Base-by-base conservation (phyloP, 116 monocot species). In the Trichopus zeylanicus region DNA sequence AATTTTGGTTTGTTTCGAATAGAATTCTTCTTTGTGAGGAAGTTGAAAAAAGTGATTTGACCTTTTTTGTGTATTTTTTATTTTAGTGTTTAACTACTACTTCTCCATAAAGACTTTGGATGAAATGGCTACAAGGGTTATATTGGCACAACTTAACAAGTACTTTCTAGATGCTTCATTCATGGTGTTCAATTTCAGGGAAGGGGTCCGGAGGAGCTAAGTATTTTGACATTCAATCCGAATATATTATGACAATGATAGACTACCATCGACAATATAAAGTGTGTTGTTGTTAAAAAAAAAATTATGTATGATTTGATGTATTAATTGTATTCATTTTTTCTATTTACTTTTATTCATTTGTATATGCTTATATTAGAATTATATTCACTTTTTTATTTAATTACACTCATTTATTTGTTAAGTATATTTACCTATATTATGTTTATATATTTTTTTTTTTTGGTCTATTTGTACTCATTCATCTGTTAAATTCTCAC, bases 81-180 rank as follows among this genome's bases (percentile, higher is more conserved):
- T 49, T 68, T 62, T 69, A 88, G 93, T 88, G 18, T 93, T 93
- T 53, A 86, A 93, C 56, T 85, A 80, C 55, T 85, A 89, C 67
- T 93, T 93, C 56, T 82, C 89, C 0, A 73, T 82, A 2, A 82
- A 80, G 46, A 67, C 54, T 13, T 56, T 93, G 72, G 73, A 80
- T 52, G 75, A 88, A 61, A 78, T 66, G 82, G 78, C 46, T 93
- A 75, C 74, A 77, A 62, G 65, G 53, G 56, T 30, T 89, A 93
- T 62, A 75, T 93, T 93, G 49, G 25, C 67, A 0, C 89, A 93
- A 48, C 68, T 93, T 25, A 80, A 82, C 31, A 79, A 66, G 25
- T 64, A 84, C 54, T 90, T 72, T 58, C 76, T 84, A 8, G 78
- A 81, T 25, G 78, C 78, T 38, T 83, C 91, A 26, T 76, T 87